These are phyloP conservation scores for Fusarium humuli DNA, from an alignment of 2,329 filamentous ascomycete species.

Conservation along the genomic window DNA sequence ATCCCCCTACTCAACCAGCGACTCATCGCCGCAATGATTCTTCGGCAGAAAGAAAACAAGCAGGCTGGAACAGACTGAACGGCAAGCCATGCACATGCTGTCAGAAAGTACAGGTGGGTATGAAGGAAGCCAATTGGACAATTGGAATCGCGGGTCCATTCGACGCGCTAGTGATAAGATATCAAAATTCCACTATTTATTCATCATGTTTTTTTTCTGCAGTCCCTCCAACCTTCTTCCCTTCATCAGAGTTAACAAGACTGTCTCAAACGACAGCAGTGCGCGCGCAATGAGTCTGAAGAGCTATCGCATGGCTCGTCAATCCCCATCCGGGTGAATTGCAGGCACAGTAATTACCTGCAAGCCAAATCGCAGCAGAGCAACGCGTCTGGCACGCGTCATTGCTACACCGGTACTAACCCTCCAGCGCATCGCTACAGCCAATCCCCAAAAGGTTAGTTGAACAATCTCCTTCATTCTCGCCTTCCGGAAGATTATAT, in stretches of 20 bases:
- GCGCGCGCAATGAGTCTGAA: not conserved
- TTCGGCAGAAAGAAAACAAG: too few species aligned
- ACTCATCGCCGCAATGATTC: too few species aligned
- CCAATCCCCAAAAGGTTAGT: conserved; percentile 59
- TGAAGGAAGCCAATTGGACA: not conserved
- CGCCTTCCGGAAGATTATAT: conserved; percentile 64
- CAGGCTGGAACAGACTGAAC: too few species aligned
- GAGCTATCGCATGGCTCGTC: not conserved
- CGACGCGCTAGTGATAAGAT: not conserved
- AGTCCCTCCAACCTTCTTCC: not conserved
- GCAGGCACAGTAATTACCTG: not conserved
- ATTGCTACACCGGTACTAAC: not conserved
- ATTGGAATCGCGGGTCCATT: not conserved
- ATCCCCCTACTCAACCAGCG: too few species aligned
- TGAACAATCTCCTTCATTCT: not conserved
- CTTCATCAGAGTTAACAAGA: not conserved
- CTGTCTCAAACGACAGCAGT: rapidly evolving
- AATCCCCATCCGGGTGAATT: not conserved
- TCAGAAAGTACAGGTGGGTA: too few species aligned
- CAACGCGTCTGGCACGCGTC: not conserved
- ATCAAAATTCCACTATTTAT: not conserved
- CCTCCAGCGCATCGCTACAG: rapidly evolving
- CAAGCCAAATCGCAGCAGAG: not conserved
- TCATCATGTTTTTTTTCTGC: not conserved
- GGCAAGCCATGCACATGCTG: too few species aligned